Percentiles rank a stretch among this genome's conserved stretches.
These are phyloP conservation scores for Pholiota microspora DNA, from an alignment of 768 basidiomycete species.

Conservation along the genomic window DNA sequence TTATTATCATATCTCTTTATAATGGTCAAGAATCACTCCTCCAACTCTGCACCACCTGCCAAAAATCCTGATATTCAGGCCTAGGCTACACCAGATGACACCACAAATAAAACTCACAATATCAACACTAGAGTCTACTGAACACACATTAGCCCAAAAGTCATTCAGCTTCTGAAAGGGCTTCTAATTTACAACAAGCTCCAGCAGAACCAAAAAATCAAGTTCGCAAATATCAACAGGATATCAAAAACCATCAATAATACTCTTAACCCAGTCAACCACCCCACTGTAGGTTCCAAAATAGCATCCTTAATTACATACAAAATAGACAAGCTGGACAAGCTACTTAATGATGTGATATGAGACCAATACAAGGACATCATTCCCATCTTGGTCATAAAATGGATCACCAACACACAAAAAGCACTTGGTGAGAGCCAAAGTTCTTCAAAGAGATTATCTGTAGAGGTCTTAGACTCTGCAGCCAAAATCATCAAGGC, in stretches of 20 bases:
- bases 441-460: neutral
- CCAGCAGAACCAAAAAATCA: neutral
- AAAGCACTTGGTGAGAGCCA: neutral
- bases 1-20: too few relatives aligned
- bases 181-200: slow-evolving; percentile 1
- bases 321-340: neutral
- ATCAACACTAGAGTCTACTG: slow-evolving; percentile 2
- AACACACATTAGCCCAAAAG: slow-evolving; percentile 1
- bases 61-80: too few relatives aligned
- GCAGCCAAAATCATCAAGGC: neutral
- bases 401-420: neutral
- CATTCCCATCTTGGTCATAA: neutral
- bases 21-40: too few relatives aligned
- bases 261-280: neutral
- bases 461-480: neutral
- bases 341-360: slow-evolving; percentile 1
- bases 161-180: neutral
- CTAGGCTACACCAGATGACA: too few relatives aligned
- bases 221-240: neutral
- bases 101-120: too few relatives aligned
- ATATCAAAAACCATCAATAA: neutral
- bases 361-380: neutral
- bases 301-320: slow-evolving; percentile 1
- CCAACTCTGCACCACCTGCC: too few relatives aligned
- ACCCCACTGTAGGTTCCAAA: neutral